These are phyloP conservation scores for Fraxinus angustifolia DNA, from an alignment of 305 asterid genomes.

Conservation along the genomic window DNA sequence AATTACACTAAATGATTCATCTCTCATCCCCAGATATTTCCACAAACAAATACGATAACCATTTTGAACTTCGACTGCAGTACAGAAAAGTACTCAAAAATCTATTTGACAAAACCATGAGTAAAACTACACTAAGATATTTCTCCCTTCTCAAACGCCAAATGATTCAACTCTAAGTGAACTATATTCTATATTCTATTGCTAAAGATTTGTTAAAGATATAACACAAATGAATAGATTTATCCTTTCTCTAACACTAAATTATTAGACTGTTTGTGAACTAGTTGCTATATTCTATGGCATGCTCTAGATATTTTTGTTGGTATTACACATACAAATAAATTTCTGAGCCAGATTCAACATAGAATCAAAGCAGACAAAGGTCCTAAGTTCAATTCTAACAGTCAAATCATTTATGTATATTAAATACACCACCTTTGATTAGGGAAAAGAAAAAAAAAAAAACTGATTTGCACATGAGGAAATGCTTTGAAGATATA, in stretches of 20 bases:
- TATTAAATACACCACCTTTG: background rate
- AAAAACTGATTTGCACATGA: background rate
- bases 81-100: background rate
- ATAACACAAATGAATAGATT: background rate
- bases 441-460: background rate
- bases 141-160: background rate
- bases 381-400: background rate
- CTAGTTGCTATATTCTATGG: background rate
- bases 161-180: background rate
- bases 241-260: background rate
- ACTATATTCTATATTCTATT: background rate
- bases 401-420: background rate
- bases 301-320: background rate
- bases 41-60: background rate
- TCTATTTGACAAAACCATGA: background rate
- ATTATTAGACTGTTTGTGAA: background rate
- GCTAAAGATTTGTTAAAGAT: background rate
- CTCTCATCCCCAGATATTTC: background rate
- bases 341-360: background rate
- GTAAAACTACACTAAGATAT: background rate
- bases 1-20: background rate
- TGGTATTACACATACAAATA: background rate
- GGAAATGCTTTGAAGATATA: background rate
- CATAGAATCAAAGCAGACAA: background rate
- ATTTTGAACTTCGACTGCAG: background rate